Evolutionary conservation across 164 flowering plant genomes (phyloP), one percentile per base, ranked within the genome.

Genomic region (Magnolia sinica): DNA sequence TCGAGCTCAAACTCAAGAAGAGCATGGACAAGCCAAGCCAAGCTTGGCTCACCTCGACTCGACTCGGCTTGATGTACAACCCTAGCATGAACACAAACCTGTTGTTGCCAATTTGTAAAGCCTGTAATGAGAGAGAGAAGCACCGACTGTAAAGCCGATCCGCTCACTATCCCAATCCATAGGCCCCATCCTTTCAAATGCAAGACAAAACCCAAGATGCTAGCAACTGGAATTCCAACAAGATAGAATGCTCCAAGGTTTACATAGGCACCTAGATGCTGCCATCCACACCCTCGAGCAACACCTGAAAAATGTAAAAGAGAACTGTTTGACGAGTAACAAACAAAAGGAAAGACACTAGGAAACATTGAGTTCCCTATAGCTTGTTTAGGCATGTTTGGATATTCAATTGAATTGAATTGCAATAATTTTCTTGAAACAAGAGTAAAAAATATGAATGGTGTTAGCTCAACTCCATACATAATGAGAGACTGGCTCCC

Each of bases 281-380:
- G 97, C 97, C 93, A 91, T 16, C 98, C 97, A 73, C 91, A 87
- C 66, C 98, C 96, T 80, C 96, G 83, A 1, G 96, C 92, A 76
- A 91, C 81, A 50, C 96, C 96, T 91, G 77, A 19, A 65, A 64
- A 18, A 22, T 52, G 29, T 55, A 71, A 79, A 50, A 49, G 50
- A 61, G 22, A 24, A 20, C 11, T 20, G 20, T 23, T 6, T 19
- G n/a, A 10, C 4, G 68, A 65, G 27, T 10, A 55, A 55, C 16
- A 55, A 55, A 55, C 7, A 37, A 3, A 37, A 37, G 7, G 45
- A 37, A 37, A 37, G 45, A 37, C 45, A 37, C 45, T 37, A 37
- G 45, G 45, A 37, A 37, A 37, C 45, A 37, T 37, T 37, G 7
- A 37, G 45, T 37, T 37, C 45, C 45, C 45, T 3, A 37, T 37